Conservation (phyloP, 176 grass and related monocot genomes). For the Lolium rigidum region DNA sequence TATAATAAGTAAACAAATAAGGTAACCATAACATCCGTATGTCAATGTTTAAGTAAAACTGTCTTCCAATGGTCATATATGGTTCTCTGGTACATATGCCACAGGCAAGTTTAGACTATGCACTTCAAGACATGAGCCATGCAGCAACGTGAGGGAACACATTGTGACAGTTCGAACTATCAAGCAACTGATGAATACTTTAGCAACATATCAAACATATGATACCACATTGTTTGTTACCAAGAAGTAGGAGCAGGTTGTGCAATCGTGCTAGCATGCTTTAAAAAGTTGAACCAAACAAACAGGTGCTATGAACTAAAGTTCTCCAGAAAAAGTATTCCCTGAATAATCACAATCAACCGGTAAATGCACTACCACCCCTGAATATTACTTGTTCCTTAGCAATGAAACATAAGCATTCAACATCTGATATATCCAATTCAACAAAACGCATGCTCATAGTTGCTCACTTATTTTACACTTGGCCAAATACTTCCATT, state of each 20-base stretch:
- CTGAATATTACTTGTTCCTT: neutral
- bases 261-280: neutral
- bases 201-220: neutral
- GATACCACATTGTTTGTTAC: neutral
- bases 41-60: neutral
- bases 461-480: neutral
- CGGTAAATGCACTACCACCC: neutral
- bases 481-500: neutral
- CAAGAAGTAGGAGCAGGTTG: neutral
- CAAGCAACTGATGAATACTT: neutral
- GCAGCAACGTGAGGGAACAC: neutral
- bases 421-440: neutral
- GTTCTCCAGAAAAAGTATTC: neutral
- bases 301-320: neutral
- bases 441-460: neutral
- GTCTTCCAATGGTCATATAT: neutral
- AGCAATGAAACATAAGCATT: neutral
- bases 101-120: neutral
- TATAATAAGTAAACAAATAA: neutral
- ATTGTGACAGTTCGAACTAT: neutral
- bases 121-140: neutral
- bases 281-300: neutral
- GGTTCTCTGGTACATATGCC: neutral
- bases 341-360: neutral
- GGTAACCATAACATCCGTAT: neutral